phyloP scores from a whole-genome alignment of 2,329 filamentous ascomycete genomes.

The Exophiala sp. region DNA sequence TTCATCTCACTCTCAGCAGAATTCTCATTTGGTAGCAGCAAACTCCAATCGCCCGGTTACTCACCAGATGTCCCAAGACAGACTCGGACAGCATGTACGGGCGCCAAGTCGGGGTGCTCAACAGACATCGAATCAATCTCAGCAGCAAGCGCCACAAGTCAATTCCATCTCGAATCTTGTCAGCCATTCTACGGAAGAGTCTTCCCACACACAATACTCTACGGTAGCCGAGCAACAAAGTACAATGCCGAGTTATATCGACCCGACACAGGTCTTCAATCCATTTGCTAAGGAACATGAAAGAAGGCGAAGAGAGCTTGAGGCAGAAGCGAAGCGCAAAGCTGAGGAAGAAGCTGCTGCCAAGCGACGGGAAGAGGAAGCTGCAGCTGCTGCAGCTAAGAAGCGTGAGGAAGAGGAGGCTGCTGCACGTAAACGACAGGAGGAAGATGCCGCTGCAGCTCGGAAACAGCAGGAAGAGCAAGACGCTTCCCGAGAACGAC shows the following conservation, averaged over 20 bases:
- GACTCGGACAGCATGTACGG: background rate
- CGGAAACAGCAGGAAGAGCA: constrained; percentile 1
- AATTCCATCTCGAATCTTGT: constrained; percentile 26
- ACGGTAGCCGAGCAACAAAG: constrained; percentile 22
- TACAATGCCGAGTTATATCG: constrained; percentile 43
- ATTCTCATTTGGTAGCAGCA: background rate
- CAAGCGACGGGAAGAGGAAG: constrained; percentile 26
- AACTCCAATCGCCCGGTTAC: background rate
- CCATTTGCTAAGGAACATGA: constrained; percentile 50
- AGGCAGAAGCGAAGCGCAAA: constrained; percentile 30
- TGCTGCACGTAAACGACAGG: constrained; percentile 1
- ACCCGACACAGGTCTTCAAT: constrained; percentile 54
- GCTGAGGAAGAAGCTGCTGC: constrained; percentile 13
- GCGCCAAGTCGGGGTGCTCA: background rate
- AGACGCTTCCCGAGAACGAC: no score
- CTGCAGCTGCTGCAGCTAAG: constrained; percentile 1
- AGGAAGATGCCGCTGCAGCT: background rate
- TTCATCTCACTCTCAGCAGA: constrained; percentile 2
- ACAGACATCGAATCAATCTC: background rate
- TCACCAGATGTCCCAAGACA: constrained; percentile 3
- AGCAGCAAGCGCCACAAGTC: background rate
- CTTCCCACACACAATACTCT: constrained; percentile 3
- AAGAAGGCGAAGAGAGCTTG: constrained; percentile 37
- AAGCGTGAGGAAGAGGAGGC: constrained; percentile 16
- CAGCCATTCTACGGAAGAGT: constrained; percentile 11